Percentiles rank a stretch among this genome's conserved stretches.
phyloP scores from a whole-genome alignment of 306 rosid genomes.

The Senna tora region DNA sequence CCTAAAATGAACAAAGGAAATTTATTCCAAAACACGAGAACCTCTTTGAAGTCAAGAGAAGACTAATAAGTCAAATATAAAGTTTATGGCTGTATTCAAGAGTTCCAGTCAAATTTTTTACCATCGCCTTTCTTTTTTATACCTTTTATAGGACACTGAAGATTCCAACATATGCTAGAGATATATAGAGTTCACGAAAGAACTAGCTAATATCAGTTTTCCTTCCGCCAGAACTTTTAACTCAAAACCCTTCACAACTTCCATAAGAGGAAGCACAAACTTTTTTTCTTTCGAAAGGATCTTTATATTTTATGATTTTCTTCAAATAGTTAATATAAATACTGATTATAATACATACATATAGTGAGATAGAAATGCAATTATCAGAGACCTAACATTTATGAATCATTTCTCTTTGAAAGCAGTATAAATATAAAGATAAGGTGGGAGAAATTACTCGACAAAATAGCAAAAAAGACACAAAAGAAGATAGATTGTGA shows the following conservation, averaged over 20 bases:
- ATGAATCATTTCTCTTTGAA: slow-evolving; percentile 19
- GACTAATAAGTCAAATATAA: not conserved
- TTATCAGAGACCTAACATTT: slow-evolving; percentile 16
- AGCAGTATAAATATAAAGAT: slow-evolving; percentile 22
- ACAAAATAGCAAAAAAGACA: slow-evolving; percentile 46
- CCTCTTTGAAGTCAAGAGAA: slow-evolving; percentile 9
- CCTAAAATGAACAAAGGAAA: slow-evolving; percentile 4
- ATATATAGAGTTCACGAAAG: slow-evolving; percentile 8
- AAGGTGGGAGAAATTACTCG: slow-evolving; percentile 60
- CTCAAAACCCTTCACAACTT: slow-evolving; percentile 3
- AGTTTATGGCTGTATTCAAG: slow-evolving; percentile 7
- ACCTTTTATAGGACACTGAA: slow-evolving; percentile 2
- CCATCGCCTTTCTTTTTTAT: not conserved
- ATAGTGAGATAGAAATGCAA: slow-evolving; percentile 11
- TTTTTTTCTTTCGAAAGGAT: too few relatives aligned
- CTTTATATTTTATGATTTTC: slow-evolving; percentile 7
- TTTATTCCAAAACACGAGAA: not conserved
- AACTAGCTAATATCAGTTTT: not conserved
- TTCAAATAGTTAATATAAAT: not conserved
- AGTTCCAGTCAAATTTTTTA: not conserved
- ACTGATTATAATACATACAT: not conserved
- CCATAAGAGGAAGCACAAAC: not conserved
- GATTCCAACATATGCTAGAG: not conserved
- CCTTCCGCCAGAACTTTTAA: slow-evolving; percentile 12
- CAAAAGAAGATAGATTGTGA: slow-evolving; percentile 80